phyloP scores from a whole-genome alignment of 129 eudicot species.

The Flaveria linearis region DNA sequence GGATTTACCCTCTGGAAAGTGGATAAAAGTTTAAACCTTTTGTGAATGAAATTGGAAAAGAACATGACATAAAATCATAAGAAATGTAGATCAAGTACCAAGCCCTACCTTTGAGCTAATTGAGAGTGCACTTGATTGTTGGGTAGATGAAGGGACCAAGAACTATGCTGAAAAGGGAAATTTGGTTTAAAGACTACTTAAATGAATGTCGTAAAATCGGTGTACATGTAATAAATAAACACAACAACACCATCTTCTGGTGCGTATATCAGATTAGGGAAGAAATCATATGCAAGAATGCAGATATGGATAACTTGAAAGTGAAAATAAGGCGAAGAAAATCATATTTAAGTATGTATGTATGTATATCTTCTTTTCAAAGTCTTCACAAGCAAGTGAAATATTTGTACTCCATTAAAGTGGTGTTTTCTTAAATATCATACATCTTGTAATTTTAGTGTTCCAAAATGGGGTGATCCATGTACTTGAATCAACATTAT shows the following conservation, averaged over 20 bases:
- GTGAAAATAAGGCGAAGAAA: slow-evolving; percentile 26
- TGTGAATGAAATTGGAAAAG: slow-evolving; percentile 24
- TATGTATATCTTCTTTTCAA: slow-evolving; percentile 17
- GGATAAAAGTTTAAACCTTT: slow-evolving; percentile 6
- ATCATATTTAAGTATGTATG: slow-evolving; percentile 26
- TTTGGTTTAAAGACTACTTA: slow-evolving; percentile 31
- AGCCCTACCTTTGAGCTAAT: slow-evolving; percentile 29
- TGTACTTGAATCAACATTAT: neutral
- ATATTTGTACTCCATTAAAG: neutral
- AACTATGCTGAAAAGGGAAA: slow-evolving; percentile 36
- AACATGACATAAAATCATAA: slow-evolving; percentile 34
- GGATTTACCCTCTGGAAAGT: neutral
- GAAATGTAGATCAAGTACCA: slow-evolving; percentile 37
- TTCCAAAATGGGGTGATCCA: neutral
- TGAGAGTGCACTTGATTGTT: slow-evolving; percentile 35
- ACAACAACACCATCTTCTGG: slow-evolving; percentile 43
- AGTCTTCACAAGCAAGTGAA: slow-evolving; percentile 31
- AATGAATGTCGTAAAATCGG: slow-evolving; percentile 37
- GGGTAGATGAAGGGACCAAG: slow-evolving; percentile 47
- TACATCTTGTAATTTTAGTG: neutral
- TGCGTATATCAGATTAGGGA: slow-evolving; percentile 29
- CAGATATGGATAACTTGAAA: slow-evolving; percentile 30
- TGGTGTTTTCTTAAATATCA: slow-evolving; percentile 15
- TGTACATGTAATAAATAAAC: slow-evolving; percentile 39
- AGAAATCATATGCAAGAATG: slow-evolving; percentile 29